Evolutionary conservation across 2,329 filamentous ascomycete species (phyloP), one percentile per base, ranked within the genome.

Genomic region (Fusarium mangiferae): DNA sequence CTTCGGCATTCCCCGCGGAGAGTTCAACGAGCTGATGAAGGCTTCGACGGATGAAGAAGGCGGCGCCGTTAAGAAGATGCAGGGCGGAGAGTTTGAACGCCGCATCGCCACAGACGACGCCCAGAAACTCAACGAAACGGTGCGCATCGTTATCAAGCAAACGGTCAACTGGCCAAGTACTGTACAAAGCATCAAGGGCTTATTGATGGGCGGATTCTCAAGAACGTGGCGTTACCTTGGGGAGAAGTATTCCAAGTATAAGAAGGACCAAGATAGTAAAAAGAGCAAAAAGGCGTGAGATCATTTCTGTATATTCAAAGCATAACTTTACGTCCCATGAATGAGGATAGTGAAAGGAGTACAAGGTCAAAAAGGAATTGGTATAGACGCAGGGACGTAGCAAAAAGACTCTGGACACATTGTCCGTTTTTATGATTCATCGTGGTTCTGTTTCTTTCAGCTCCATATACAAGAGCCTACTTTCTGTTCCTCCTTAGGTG

Each of bases 161-260:
- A 98, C 97, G 0, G 94, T 98, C 77, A 90, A 90, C 63, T 98
- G 96, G 96, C 95, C 96, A 2, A 96, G 94, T 78, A 94, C 94
- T 6, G 91, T 91, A 10, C 96, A 99, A 83, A 96, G 91, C 61
- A 80, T 96, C 71, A 99, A 99, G 84, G 92, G 95, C 5, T 81
- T 93, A 4, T 82, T 98, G 49, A 98, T 95, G 6, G 91, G 93
- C 0, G 97, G 96, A 0, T 81, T 93, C 22, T 80, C 85, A 12
- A 90, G 91, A 77, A 92, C 92, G 11, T 88, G 89, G 85, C 89
- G 91, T 71, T 99, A 99, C 81, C 78, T 97, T 62, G 86, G 88
- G 48, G 96, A 98, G 81, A 99, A 99, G 87, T 85, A 91, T 69
- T 85, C 85, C 72, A 94, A 94, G 81, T 92, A 86, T 78, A 84